Evolutionary conservation across 164 flowering plant genomes (phyloP).

Genomic region (Stephania yunnanensis): DNA sequence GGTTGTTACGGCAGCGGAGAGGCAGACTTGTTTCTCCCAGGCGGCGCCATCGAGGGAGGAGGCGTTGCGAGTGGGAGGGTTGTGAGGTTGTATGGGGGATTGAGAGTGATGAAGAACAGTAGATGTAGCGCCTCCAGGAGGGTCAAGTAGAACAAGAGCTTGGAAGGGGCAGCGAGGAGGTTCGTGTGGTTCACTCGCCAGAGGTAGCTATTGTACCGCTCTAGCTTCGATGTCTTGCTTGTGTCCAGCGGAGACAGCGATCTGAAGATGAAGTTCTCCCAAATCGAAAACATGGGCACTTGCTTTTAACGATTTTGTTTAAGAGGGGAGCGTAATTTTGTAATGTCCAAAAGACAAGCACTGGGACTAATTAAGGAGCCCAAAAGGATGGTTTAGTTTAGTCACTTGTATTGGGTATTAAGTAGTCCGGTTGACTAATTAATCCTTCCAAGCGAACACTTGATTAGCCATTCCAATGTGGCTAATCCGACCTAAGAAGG

Average conservation of each 20-base stretch:
- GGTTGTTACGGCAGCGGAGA: conserved; percentile 38
- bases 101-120: conserved; percentile 65
- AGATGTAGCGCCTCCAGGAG: conserved; percentile 60
- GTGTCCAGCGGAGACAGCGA: conserved; percentile 47
- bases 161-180: conserved; percentile 68
- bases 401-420: too few species aligned
- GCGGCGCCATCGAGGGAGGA: conserved; percentile 35
- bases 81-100: conserved; percentile 43
- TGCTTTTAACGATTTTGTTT: too few species aligned
- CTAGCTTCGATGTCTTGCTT: conserved; percentile 66
- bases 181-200: conserved; percentile 65
- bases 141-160: conserved; percentile 69
- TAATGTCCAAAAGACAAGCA: too few species aligned
- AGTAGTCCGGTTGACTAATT: too few species aligned
- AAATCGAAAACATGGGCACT: too few species aligned
- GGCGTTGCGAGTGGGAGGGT: conserved; percentile 30
- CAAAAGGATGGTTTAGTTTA: too few species aligned
- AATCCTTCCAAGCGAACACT: too few species aligned
- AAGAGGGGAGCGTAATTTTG: too few species aligned
- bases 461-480: too few species aligned
- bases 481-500: too few species aligned
- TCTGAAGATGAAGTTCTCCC: too few species aligned
- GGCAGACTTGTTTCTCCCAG: conserved; percentile 58
- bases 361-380: too few species aligned
- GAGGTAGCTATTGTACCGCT: conserved; percentile 76